These are phyloP conservation scores for Trichoderma sp. DNA, from an alignment of 2,329 filamentous ascomycete genomes.

Conservation along the genomic window DNA sequence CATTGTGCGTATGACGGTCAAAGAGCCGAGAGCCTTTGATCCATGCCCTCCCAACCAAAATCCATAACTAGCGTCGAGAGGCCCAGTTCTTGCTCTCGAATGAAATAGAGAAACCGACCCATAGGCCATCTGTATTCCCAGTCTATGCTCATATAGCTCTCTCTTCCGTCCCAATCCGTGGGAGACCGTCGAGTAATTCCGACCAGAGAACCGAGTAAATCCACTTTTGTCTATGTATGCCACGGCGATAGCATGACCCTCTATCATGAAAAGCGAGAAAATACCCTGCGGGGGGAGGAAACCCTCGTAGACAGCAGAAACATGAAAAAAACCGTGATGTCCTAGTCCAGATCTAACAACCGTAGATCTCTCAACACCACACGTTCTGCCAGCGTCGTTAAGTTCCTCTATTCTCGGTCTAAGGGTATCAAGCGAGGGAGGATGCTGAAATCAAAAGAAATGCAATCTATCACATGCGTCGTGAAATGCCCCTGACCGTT, in stretches of 20 bases:
- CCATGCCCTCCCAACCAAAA: slow-evolving; percentile 36
- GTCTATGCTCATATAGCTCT: slow-evolving; percentile 35
- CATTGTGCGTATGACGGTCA: slow-evolving; percentile 25
- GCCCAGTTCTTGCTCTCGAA: slow-evolving; percentile 39
- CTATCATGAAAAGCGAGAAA: slow-evolving; percentile 44
- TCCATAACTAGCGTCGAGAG: slow-evolving; percentile 40
- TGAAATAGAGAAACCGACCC: slow-evolving; percentile 37
- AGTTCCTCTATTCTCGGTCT: slow-evolving; percentile 43
- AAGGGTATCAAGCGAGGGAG: slow-evolving; percentile 46
- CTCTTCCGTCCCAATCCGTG: slow-evolving; percentile 33
- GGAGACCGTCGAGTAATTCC: slow-evolving; percentile 35
- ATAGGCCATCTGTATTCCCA: slow-evolving; percentile 34
- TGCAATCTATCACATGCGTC: slow-evolving; percentile 46
- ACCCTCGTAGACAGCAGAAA: slow-evolving; percentile 40
- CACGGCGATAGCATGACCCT: slow-evolving; percentile 47
- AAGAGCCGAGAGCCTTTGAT: slow-evolving; percentile 31
- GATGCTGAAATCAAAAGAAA: slow-evolving; percentile 44
- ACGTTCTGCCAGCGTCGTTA: slow-evolving; percentile 40
- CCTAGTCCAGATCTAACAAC: slow-evolving; percentile 35
- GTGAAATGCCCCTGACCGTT: slow-evolving; percentile 41
- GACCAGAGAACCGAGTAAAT: slow-evolving; percentile 61
- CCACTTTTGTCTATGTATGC: slow-evolving; percentile 63
- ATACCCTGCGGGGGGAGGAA: slow-evolving; percentile 37
- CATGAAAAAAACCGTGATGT: slow-evolving; percentile 37
- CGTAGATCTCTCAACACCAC: slow-evolving; percentile 38